phyloP scores from a whole-genome alignment of 2,329 filamentous ascomycete genomes.

The Ilyonectria sp. region DNA sequence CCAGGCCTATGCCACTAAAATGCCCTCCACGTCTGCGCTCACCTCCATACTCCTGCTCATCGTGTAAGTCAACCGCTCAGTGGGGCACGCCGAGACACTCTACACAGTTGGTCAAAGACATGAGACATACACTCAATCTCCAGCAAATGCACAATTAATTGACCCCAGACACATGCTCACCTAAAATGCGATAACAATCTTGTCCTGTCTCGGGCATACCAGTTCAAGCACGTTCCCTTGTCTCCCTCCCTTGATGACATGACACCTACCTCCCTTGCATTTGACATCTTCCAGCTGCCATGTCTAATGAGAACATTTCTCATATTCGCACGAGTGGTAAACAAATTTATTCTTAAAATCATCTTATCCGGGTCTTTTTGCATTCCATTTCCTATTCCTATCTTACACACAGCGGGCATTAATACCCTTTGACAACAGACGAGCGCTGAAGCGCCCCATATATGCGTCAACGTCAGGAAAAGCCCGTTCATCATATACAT shows the following conservation, averaged over 20 bases:
- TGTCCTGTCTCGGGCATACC: not conserved
- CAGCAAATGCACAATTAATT: constrained; percentile 4
- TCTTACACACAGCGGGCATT: constrained; percentile 31
- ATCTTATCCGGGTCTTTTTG: constrained; percentile 21
- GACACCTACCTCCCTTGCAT: not conserved
- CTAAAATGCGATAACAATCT: not conserved
- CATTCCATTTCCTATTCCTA: constrained; percentile 30
- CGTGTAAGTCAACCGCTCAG: not conserved
- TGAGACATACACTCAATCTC: not conserved
- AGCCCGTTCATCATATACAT: constrained; percentile 36
- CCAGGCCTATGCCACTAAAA: not conserved
- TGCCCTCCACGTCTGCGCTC: not conserved
- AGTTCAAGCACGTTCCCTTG: not conserved
- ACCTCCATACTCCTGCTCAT: not conserved
- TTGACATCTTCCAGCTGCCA: not conserved
- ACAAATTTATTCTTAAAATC: not conserved
- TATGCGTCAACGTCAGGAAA: constrained; percentile 30
- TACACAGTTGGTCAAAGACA: not conserved
- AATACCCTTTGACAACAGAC: constrained; percentile 18
- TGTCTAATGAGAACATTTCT: not conserved
- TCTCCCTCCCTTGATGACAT: not conserved
- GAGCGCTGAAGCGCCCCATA: constrained; percentile 17
- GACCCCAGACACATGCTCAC: constrained; percentile 13
- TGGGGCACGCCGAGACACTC: not conserved
- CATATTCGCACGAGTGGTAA: not conserved